Percentiles rank a stretch among this genome's conserved stretches.
These are phyloP conservation scores for Phanerodontia chrysosporium DNA, from an alignment of 768 basidiomycete genomes.

Conservation along the genomic window DNA sequence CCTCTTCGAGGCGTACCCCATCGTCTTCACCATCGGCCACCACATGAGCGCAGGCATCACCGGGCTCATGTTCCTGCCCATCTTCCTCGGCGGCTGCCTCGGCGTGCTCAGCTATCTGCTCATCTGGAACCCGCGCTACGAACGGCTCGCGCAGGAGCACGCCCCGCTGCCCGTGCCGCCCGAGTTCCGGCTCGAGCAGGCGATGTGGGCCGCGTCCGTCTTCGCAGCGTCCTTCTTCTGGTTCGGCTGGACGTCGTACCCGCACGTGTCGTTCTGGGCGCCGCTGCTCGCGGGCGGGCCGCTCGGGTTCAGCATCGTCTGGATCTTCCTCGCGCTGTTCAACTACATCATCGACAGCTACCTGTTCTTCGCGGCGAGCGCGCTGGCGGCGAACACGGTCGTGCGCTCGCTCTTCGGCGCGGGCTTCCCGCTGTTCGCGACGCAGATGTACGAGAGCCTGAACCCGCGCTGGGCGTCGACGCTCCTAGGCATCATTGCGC, in stretches of 20 bases:
- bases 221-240: slow-evolving; percentile 59
- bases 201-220: slow-evolving; percentile 47
- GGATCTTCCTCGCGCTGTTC: slow-evolving; percentile 53
- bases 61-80: slow-evolving; percentile 58
- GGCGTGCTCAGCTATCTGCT: slow-evolving; percentile 34
- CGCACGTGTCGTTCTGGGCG: slow-evolving; percentile 47
- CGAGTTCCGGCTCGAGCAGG: slow-evolving; percentile 50
- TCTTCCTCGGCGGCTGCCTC: slow-evolving; percentile 43
- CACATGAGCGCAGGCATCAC: slow-evolving; percentile 48
- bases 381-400: slow-evolving; percentile 52
- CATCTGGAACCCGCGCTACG: slow-evolving; percentile 49
- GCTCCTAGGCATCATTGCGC: slow-evolving; percentile 49
- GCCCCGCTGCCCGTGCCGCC: slow-evolving; percentile 58
- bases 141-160: slow-evolving; percentile 35
- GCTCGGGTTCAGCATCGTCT: slow-evolving; percentile 49
- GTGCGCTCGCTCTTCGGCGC: slow-evolving; percentile 34
- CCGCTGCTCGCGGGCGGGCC: slow-evolving; percentile 44
- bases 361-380: slow-evolving; percentile 54
- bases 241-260: slow-evolving; percentile 65
- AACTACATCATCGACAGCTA: slow-evolving; percentile 67
- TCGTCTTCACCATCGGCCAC: slow-evolving; percentile 54
- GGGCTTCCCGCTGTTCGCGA: slow-evolving; percentile 24
- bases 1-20: slow-evolving; percentile 60
- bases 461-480: slow-evolving; percentile 58
- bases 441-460: slow-evolving; percentile 48